phyloP scores from a whole-genome alignment of 2,329 filamentous ascomycete species.

The Emmonsiellopsis sp. region DNA sequence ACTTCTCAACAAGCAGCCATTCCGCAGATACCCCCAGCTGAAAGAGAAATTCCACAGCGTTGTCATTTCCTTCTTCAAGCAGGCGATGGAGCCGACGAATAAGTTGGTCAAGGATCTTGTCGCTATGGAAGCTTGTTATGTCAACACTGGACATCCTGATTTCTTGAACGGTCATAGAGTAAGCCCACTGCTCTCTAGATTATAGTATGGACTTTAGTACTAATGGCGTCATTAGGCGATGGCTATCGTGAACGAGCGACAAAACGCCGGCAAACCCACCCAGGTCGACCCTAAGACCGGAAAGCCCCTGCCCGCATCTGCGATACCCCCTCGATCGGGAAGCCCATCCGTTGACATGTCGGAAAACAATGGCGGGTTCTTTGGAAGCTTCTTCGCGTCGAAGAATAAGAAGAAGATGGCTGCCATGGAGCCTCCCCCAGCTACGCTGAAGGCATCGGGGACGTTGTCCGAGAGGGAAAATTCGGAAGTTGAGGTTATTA shows the following conservation, averaged over 20 bases:
- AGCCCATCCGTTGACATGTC: conserved; percentile 62
- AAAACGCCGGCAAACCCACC: conserved; percentile 70
- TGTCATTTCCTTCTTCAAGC: conserved; percentile 93
- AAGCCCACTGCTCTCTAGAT: conserved; percentile 20
- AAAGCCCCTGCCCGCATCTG: conserved; percentile 66
- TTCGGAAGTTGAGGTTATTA: conserved; percentile 97
- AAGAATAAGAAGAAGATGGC: conserved; percentile 99
- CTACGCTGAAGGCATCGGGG: conserved; percentile 87
- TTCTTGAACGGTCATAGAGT: conserved; percentile 91
- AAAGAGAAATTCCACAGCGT: conserved; percentile 96
- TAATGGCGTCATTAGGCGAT: conserved; percentile 53
- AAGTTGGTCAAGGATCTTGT: conserved; percentile 92
- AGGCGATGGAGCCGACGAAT: conserved; percentile 95
- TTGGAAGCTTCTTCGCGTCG: conserved; percentile 94
- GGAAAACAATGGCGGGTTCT: conserved; percentile 67
- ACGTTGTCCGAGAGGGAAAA: conserved; percentile 88
- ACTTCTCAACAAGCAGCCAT: conserved; percentile 77
- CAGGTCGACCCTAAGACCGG: conserved; percentile 98
- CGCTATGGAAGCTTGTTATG: conserved; percentile 90
- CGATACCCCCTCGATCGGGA: conserved; percentile 59
- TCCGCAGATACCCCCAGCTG: conserved; percentile 82
- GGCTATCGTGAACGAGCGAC: conserved; percentile 93
- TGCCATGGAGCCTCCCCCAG: conserved; percentile 94
- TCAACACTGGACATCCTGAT: conserved; percentile 97
- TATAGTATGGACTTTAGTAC: neutral